These are phyloP conservation scores for Grosmannia clavigera DNA, from an alignment of 2,329 filamentous ascomycete species.

Conservation along the genomic window DNA sequence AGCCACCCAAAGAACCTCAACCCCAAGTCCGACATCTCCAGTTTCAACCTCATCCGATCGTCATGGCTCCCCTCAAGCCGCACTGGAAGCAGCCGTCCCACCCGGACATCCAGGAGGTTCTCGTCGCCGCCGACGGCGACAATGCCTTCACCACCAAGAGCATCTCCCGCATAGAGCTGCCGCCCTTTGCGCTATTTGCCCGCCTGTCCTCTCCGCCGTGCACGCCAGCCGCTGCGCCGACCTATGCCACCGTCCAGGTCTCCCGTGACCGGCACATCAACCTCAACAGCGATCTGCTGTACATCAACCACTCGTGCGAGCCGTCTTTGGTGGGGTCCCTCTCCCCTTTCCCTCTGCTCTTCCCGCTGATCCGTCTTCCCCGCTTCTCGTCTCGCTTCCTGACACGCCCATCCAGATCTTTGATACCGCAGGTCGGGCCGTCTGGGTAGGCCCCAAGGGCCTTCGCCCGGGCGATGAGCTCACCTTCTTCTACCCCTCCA, in stretches of 20 bases:
- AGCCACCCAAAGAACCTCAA: background rate
- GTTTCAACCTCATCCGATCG: background rate
- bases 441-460: conserved; percentile 46
- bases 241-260: conserved; percentile 53
- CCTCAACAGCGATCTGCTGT: conserved; percentile 53
- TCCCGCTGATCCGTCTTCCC: background rate
- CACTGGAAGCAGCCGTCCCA: conserved; percentile 51
- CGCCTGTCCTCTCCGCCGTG: conserved; percentile 54
- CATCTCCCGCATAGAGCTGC: conserved; percentile 39
- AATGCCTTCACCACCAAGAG: conserved; percentile 48
- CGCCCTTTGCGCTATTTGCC: conserved; percentile 53
- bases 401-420: conserved; percentile 35
- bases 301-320: conserved; percentile 57
- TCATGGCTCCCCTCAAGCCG: conserved; percentile 37
- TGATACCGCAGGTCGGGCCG: conserved; percentile 41
- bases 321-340: conserved; percentile 44
- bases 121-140: conserved; percentile 34
- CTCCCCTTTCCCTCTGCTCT: background rate
- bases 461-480: conserved; percentile 44
- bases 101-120: conserved; percentile 43
- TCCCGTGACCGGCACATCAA: conserved; percentile 43
- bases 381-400: background rate
- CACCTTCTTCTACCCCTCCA: conserved; percentile 65
- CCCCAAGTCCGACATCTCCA: background rate
- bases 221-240: conserved; percentile 39